Percentiles rank a stretch among this genome's conserved stretches.
phyloP scores from a whole-genome alignment of 2,329 filamentous ascomycete species.

The Rutstroemia sp. region DNA sequence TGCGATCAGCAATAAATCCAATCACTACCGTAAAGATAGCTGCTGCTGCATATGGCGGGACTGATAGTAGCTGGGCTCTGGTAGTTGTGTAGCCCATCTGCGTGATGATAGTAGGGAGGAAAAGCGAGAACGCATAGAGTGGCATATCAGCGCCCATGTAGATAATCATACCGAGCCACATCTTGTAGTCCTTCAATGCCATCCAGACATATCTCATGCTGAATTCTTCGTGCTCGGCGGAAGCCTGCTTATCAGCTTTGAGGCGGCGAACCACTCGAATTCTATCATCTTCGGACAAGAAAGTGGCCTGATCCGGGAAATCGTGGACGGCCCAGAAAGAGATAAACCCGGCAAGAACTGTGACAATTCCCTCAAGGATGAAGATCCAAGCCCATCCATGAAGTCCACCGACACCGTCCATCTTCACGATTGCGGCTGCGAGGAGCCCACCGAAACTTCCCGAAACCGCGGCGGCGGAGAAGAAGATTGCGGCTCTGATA shows the following conservation, averaged over 20 bases:
- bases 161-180: slow-evolving; percentile 64
- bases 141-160: slow-evolving; percentile 72
- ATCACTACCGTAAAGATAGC: slow-evolving; percentile 61
- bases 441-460: slow-evolving; percentile 72
- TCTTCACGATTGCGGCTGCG: slow-evolving; percentile 62
- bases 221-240: slow-evolving; percentile 69
- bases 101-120: slow-evolving; percentile 72
- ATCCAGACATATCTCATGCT: slow-evolving; percentile 65
- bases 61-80: slow-evolving; percentile 62
- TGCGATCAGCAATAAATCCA: slow-evolving; percentile 71
- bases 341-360: slow-evolving; percentile 57
- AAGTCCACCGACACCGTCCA: slow-evolving; percentile 54
- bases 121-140: slow-evolving; percentile 69
- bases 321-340: slow-evolving; percentile 78
- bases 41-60: slow-evolving; percentile 68
- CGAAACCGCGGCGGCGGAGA: slow-evolving; percentile 72
- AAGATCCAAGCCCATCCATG: slow-evolving; percentile 60
- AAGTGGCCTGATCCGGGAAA: slow-evolving; percentile 69
- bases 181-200: slow-evolving; percentile 77
- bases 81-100: slow-evolving; percentile 48
- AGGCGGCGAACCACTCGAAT: slow-evolving; percentile 65
- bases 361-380: slow-evolving; percentile 63
- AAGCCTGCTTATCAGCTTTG: slow-evolving; percentile 62
- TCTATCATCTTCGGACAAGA: slow-evolving; percentile 64
- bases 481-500: slow-evolving; percentile 74